Evolutionary conservation across 345 rosid species (phyloP).

Genomic region (Barbarea vulgaris): DNA sequence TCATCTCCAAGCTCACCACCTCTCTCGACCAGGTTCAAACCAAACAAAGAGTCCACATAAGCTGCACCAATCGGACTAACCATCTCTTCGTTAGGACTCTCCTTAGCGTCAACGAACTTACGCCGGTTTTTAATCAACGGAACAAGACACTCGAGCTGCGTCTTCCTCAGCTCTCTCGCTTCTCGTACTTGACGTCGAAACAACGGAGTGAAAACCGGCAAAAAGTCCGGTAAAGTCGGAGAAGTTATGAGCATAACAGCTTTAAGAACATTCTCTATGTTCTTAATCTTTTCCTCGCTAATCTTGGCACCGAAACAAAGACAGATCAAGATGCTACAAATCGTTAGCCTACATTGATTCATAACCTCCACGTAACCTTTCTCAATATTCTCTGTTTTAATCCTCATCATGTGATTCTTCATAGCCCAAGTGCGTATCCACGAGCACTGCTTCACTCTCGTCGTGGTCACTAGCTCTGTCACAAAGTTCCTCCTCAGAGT

Average conservation of each 20-base stretch:
- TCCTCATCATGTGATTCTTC: conserved; percentile 66
- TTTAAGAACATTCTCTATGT: conserved; percentile 70
- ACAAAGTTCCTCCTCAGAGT: conserved; percentile 78
- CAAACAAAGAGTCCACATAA: conserved; percentile 76
- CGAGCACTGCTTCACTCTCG: conserved; percentile 73
- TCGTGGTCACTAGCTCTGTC: conserved; percentile 69
- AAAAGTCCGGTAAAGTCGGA: conserved; percentile 76
- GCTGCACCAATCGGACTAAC: conserved; percentile 96
- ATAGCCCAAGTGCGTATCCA: conserved; percentile 91
- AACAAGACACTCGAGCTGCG: conserved; percentile 72
- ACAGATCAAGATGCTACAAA: conserved; percentile 80
- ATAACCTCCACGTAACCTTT: conserved; percentile 74
- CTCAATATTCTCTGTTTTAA: conserved; percentile 52
- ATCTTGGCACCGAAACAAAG: conserved; percentile 91
- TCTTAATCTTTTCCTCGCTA: conserved; percentile 56
- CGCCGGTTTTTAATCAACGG: conserved; percentile 72
- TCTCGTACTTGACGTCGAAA: conserved; percentile 62
- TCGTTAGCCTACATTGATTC: conserved; percentile 69
- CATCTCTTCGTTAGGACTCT: conserved; percentile 58
- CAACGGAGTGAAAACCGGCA: conserved; percentile 74
- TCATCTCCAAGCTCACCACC: conserved; percentile 61
- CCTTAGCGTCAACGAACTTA: conserved; percentile 54
- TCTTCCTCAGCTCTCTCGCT: conserved; percentile 69
- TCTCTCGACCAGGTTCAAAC: conserved; percentile 47
- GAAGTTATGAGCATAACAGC: conserved; percentile 85